These are phyloP conservation scores for Intubia oerlemansii DNA, from an alignment of 2,329 filamentous ascomycete species.

Conservation along the genomic window DNA sequence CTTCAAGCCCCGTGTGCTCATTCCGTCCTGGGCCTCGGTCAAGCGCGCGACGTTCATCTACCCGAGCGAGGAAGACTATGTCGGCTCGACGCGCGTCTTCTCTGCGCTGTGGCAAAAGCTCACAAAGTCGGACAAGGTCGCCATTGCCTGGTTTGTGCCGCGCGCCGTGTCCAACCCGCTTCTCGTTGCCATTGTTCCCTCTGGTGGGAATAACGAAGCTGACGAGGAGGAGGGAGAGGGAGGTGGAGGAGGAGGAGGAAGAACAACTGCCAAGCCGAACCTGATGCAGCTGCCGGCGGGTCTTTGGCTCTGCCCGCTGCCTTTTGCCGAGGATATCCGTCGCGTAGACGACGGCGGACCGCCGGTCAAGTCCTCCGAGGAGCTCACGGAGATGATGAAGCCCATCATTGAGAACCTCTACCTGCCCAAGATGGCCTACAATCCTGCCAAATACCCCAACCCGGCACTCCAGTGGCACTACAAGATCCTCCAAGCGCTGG, in stretches of 20 bases:
- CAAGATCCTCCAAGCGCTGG: slow-evolving; percentile 74
- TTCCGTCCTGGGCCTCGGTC: slow-evolving; percentile 68
- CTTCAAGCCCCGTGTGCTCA: slow-evolving; percentile 60
- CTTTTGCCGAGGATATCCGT: slow-evolving; percentile 75
- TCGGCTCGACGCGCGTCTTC: slow-evolving; percentile 86
- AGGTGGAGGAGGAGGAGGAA: too few species aligned
- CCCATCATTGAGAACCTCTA: slow-evolving; percentile 68
- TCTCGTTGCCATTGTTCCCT: slow-evolving; percentile 65
- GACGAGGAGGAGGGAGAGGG: slow-evolving; percentile 18
- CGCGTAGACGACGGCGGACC: slow-evolving; percentile 41
- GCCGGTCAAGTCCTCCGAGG: slow-evolving; percentile 37
- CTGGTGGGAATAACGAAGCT: slow-evolving; percentile 13
- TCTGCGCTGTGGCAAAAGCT: slow-evolving; percentile 80
- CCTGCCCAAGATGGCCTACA: slow-evolving; percentile 66
- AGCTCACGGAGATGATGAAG: slow-evolving; percentile 64
- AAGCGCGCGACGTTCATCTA: slow-evolving; percentile 86
- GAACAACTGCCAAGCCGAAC: slow-evolving; percentile 33
- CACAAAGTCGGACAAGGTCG: slow-evolving; percentile 57
- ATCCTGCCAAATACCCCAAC: slow-evolving; percentile 77
- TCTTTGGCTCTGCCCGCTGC: slow-evolving; percentile 73
- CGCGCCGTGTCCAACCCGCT: slow-evolving; percentile 61
- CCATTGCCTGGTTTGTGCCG: slow-evolving; percentile 73
- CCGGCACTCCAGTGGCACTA: slow-evolving; percentile 94
- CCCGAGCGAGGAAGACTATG: slow-evolving; percentile 71
- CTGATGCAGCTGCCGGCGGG: slow-evolving; percentile 58